These are phyloP conservation scores for Myrica gale DNA, from an alignment of 306 rosid genomes.

Conservation along the genomic window DNA sequence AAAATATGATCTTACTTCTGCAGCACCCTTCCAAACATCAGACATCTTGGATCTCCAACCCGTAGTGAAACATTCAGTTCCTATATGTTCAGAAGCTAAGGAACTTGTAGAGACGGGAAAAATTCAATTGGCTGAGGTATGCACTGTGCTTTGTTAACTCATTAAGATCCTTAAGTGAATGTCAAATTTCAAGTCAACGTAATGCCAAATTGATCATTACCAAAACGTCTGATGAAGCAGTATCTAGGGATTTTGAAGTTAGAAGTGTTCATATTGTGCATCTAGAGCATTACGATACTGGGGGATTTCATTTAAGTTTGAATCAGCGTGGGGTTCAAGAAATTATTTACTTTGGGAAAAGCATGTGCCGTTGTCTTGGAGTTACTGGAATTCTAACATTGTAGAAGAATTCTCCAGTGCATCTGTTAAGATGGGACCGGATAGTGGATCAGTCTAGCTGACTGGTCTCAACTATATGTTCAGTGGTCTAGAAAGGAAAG, in stretches of 20 bases:
- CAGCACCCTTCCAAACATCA: slow-evolving; percentile 73
- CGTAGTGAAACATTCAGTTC: slow-evolving; percentile 93
- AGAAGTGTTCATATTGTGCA: neutral
- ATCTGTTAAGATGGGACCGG: neutral
- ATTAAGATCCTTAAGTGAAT: neutral
- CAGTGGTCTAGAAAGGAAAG: neutral
- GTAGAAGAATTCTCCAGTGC: neutral
- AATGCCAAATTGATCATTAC: neutral
- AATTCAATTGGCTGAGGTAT: slow-evolving; percentile 93
- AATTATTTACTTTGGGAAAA: neutral
- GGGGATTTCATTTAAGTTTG: neutral
- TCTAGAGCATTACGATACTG: neutral
- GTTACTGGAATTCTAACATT: neutral
- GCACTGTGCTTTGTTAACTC: slow-evolving; percentile 15
- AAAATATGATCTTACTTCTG: slow-evolving; percentile 67
- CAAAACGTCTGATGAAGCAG: neutral
- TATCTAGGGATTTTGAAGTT: neutral
- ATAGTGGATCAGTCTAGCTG: neutral
- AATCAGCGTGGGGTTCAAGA: neutral
- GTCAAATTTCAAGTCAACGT: neutral
- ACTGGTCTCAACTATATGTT: neutral
- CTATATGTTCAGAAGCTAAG: slow-evolving; percentile 92
- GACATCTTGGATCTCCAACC: slow-evolving; percentile 87
- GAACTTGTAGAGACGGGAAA: slow-evolving; percentile 96
- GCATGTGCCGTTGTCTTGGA: neutral